Percentiles rank a stretch among this genome's conserved stretches.
Evolutionary conservation across 306 rosid genomes (phyloP).

Genomic region (Vicia villosa): DNA sequence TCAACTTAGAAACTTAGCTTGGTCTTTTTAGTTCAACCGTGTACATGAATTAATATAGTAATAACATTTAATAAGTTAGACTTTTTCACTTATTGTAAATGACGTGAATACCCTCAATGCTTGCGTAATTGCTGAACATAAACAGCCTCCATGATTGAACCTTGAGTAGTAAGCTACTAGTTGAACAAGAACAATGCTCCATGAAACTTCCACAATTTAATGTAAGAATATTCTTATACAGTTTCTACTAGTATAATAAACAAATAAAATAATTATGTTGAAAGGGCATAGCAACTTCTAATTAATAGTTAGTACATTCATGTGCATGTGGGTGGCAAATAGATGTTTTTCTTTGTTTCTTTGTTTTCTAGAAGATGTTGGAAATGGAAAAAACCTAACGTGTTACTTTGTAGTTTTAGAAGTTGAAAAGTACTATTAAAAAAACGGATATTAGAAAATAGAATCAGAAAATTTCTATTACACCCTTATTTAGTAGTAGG

Average conservation of each 20-base stretch:
- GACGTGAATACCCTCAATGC: not conserved
- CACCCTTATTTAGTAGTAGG: no score
- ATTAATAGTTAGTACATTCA: not conserved
- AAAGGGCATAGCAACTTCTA: not conserved
- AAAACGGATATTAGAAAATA: not conserved
- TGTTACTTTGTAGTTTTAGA: not conserved
- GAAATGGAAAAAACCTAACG: not conserved
- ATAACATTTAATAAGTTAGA: not conserved
- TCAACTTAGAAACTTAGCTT: not conserved
- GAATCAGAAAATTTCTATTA: no score
- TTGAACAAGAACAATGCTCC: not conserved
- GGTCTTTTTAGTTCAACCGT: constrained; percentile 4
- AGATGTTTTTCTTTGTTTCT: no score
- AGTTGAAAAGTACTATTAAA: not conserved
- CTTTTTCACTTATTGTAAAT: not conserved
- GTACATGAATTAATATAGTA: not conserved
- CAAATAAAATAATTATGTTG: not conserved
- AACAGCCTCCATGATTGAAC: no score
- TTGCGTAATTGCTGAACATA: constrained; percentile 32
- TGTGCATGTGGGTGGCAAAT: not conserved
- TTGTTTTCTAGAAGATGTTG: not conserved
- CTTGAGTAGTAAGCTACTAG: not conserved
- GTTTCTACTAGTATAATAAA: not conserved
- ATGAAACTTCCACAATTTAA: constrained; percentile 26
- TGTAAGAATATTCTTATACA: not conserved